Evolutionary conservation across 2,329 filamentous ascomycete genomes (phyloP).

Genomic region (Colletotrichum lini): DNA sequence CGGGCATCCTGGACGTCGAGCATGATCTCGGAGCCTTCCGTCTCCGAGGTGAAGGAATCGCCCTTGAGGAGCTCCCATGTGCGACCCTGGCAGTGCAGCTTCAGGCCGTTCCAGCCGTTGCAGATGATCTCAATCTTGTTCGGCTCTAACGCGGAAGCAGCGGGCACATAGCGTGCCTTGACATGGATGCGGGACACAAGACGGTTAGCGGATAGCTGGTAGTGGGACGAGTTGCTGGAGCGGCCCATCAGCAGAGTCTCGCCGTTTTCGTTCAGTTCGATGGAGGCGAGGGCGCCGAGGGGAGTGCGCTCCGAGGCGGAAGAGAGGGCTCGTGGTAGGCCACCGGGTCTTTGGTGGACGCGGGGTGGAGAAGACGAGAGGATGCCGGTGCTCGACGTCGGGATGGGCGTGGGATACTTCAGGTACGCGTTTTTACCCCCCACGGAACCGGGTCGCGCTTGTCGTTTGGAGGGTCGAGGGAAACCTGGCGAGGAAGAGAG

Average conservation of each 20-base stretch:
- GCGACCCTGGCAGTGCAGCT: conserved; percentile 90
- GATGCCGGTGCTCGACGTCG: conserved; percentile 93
- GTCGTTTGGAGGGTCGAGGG: conserved; percentile 78
- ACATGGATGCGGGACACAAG: conserved; percentile 95
- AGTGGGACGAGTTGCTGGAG: conserved; percentile 95
- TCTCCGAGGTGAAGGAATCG: conserved; percentile 91
- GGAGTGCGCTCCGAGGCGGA: conserved; percentile 84
- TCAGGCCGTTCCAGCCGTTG: conserved; percentile 95
- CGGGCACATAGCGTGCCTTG: conserved; percentile 85
- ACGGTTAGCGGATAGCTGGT: conserved; percentile 92
- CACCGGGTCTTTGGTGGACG: conserved; percentile 46
- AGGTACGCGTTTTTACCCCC: conserved; percentile 63
- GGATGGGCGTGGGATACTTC: conserved; percentile 93
- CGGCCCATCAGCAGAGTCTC: conserved; percentile 89
- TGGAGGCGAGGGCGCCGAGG: conserved; percentile 84
- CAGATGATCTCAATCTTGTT: conserved; percentile 91
- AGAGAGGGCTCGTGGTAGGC: conserved; percentile 63
- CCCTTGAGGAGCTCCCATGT: conserved; percentile 90
- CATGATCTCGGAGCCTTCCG: conserved; percentile 91
- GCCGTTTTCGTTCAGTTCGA: conserved; percentile 86
- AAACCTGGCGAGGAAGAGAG: conserved; percentile 83
- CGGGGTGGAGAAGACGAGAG: conserved; percentile 87
- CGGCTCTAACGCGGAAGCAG: conserved; percentile 75
- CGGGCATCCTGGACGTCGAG: conserved; percentile 94
- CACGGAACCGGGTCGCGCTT: conserved; percentile 59